Conservation (phyloP, 2,329 filamentous ascomycete species). For the Colletotrichum costaricense region DNA sequence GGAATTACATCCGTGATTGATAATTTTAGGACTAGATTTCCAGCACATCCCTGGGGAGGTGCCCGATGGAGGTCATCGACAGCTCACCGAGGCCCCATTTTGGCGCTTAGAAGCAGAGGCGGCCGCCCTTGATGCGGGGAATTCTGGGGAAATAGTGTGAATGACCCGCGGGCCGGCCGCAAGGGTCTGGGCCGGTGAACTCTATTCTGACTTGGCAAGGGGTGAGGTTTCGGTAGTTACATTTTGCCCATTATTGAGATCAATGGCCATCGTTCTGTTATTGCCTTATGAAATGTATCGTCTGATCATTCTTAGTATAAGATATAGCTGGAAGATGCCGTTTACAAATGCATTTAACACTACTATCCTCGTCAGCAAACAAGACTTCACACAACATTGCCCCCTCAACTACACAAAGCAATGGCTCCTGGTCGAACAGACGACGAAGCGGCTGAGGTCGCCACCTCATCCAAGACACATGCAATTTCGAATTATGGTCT, state of each 20-base stretch:
- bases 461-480: neutral
- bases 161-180: neutral
- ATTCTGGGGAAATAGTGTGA: neutral
- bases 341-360: neutral
- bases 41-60: neutral
- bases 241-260: neutral
- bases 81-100: neutral
- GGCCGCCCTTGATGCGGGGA: neutral
- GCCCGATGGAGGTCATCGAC: neutral
- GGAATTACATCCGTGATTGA: neutral
- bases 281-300: neutral
- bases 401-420: neutral
- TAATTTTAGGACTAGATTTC: neutral
- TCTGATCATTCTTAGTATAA: neutral
- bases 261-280: neutral
- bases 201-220: neutral
- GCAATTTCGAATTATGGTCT: neutral
- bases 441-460: neutral
- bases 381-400: neutral
- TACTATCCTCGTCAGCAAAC: neutral
- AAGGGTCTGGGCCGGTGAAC: neutral
- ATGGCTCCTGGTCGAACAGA: slow-evolving; percentile 3
- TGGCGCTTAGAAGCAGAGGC: neutral
- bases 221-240: neutral
- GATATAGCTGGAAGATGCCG: neutral